Conservation (phyloP, 148 eudicot species). For the Cornus controversa region DNA sequence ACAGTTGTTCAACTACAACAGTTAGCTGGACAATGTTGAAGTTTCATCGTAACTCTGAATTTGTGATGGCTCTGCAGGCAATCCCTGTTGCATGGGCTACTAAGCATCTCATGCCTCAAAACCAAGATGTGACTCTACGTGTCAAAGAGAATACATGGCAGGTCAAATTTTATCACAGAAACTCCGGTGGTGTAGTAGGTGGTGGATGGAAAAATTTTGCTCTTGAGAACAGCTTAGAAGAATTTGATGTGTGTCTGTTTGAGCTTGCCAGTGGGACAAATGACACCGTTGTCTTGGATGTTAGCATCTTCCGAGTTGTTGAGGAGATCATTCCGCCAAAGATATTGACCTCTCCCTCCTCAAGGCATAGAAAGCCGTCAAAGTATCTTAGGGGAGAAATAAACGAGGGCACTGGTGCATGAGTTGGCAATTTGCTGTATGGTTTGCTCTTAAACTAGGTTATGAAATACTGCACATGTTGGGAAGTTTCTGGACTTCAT, state of each 20-base stretch:
- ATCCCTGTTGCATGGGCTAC: slow-evolving; percentile 38
- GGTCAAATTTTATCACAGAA: slow-evolving; percentile 4
- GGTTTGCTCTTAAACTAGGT: no score
- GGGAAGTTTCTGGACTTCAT: no score
- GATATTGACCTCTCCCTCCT: not conserved
- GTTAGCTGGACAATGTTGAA: no score
- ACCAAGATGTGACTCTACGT: slow-evolving; percentile 26
- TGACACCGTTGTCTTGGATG: slow-evolving; percentile 25
- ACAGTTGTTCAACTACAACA: not conserved
- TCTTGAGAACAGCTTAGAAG: slow-evolving; percentile 39
- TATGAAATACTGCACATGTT: no score
- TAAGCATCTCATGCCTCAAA: slow-evolving; percentile 4
- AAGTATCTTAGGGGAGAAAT: not conserved
- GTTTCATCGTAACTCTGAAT: not conserved
- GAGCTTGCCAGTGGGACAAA: slow-evolving; percentile 20
- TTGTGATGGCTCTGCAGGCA: slow-evolving; percentile 21
- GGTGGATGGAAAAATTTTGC: slow-evolving; percentile 42
- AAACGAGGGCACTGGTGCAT: not conserved
- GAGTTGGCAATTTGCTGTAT: not conserved
- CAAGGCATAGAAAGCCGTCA: not conserved
- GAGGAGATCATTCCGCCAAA: slow-evolving; percentile 21
- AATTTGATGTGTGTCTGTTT: slow-evolving; percentile 49
- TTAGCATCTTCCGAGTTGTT: slow-evolving; percentile 46
- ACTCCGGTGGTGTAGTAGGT: slow-evolving; percentile 13
- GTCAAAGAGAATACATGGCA: slow-evolving; percentile 28